A percentile compares a stretch with the other conserved stretches of the same genome.
These are phyloP conservation scores for Mycotypha africana DNA, from an alignment of 371 early-diverging fungal species.

Conservation along the genomic window DNA sequence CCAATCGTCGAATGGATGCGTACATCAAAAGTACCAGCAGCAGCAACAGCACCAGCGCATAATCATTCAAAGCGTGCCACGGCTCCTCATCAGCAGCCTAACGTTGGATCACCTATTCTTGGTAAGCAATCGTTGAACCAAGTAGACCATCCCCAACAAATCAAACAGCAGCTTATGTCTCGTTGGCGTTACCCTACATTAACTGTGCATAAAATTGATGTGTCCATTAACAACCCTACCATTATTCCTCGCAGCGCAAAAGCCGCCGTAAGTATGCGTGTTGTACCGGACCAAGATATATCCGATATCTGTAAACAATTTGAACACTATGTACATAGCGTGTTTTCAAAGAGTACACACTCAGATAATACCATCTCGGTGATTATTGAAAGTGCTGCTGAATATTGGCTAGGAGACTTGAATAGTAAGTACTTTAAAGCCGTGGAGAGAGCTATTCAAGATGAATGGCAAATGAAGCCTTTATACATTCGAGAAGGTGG, in stretches of 20 bases:
- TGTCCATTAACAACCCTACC: conserved; percentile 67
- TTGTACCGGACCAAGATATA: conserved; percentile 76
- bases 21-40: conserved; percentile 19
- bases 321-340: conserved; percentile 40
- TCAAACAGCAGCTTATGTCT: conserved; percentile 60
- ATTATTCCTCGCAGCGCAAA: conserved; percentile 68
- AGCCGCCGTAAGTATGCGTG: conserved; percentile 73
- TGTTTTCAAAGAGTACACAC: conserved; percentile 40
- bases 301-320: conserved; percentile 56
- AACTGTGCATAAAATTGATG: conserved; percentile 77
- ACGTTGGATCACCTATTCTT: conserved; percentile 12
- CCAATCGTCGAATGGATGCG: conserved; percentile 46
- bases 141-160: neutral
- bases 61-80: conserved; percentile 31
- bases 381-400: conserved; percentile 54
- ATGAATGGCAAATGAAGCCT: conserved; percentile 60
- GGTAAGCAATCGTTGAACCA: conserved; percentile 12
- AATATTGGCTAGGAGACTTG: conserved; percentile 80
- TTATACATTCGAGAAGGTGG: conserved; percentile 77
- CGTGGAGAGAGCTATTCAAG: conserved; percentile 59
- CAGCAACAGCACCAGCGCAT: conserved; percentile 20
- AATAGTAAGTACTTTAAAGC: conserved; percentile 62
- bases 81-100: conserved; percentile 6
- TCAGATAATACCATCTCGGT: conserved; percentile 45
- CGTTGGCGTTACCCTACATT: conserved; percentile 81